A percentile compares a stretch with the other conserved stretches of the same genome.
phyloP scores from a whole-genome alignment of 2,329 filamentous ascomycete species.

The Rhynchosporium graminicola region DNA sequence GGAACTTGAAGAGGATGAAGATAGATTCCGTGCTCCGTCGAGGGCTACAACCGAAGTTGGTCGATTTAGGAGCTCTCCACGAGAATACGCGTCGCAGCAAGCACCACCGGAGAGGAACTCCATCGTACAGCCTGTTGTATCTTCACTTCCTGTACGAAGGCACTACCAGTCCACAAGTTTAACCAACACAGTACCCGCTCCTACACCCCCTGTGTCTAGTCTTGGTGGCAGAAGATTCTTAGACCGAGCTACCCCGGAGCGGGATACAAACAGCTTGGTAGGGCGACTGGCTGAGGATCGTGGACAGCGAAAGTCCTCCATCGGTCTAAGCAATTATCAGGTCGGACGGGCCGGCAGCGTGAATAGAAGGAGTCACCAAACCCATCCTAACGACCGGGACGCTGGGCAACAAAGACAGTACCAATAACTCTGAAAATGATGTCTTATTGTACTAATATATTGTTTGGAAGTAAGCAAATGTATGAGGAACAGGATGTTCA shows the following conservation, averaged over 20 bases:
- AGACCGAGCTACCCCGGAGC: conserved; percentile 36
- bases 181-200: conserved; percentile 25
- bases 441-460: conserved; percentile 26
- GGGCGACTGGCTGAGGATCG: conserved; percentile 35
- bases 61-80: conserved; percentile 40
- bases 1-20: conserved; percentile 46
- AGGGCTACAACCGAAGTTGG: conserved; percentile 59
- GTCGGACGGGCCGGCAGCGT: conserved; percentile 33
- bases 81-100: conserved; percentile 46
- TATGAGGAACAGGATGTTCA: background rate
- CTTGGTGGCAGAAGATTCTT: conserved; percentile 34
- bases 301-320: conserved; percentile 35
- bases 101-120: conserved; percentile 42
- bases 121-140: conserved; percentile 44
- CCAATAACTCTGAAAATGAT: conserved; percentile 20
- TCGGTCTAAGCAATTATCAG: conserved; percentile 28
- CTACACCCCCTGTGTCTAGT: conserved; percentile 28
- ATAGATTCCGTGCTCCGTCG: conserved; percentile 57
- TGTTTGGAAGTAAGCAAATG: conserved; percentile 27
- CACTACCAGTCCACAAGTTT: conserved; percentile 52
- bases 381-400: conserved; percentile 26
- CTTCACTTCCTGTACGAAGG: conserved; percentile 56
- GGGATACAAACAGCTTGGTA: conserved; percentile 36
- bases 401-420: conserved; percentile 29
- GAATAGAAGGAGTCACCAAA: conserved; percentile 28